These are phyloP conservation scores for Leishmania martiniquensis DNA, from an alignment of 208 protist species.

Conservation along the genomic window DNA sequence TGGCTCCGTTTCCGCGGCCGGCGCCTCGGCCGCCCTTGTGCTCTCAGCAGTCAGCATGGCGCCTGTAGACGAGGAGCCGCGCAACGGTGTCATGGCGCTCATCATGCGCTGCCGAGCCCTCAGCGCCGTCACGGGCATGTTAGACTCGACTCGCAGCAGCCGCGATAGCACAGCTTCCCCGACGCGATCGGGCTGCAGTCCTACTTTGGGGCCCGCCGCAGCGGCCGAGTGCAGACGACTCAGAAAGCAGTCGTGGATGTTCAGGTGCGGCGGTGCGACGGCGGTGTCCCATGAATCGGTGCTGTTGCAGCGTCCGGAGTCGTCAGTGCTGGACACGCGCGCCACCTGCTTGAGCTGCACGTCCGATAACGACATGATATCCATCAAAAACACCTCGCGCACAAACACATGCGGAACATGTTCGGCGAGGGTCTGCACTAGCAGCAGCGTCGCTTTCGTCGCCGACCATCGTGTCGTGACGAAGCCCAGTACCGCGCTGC, in stretches of 20 bases:
- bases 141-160: constrained; percentile 61
- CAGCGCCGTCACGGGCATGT: constrained; percentile 37
- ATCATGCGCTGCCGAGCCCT: constrained; percentile 29
- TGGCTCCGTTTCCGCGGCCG: background rate
- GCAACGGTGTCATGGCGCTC: constrained; percentile 12
- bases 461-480: constrained; percentile 43
- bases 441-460: constrained; percentile 61
- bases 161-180: constrained; percentile 55
- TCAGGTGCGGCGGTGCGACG: constrained; percentile 32
- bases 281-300: constrained; percentile 25
- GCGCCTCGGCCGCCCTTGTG: background rate
- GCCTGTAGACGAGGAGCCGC: background rate
- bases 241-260: constrained; percentile 55
- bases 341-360: constrained; percentile 19
- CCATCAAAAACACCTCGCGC: constrained; percentile 41
- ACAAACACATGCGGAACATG: constrained; percentile 57
- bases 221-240: constrained; percentile 31
- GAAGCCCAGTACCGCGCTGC: constrained; percentile 31
- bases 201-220: background rate
- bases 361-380: constrained; percentile 18
- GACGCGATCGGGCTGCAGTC: constrained; percentile 34
- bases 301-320: background rate
- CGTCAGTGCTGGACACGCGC: background rate
- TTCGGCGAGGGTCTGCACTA: constrained; percentile 46
- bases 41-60: background rate